Conservation (phyloP, 2,329 filamentous ascomycete species). For the Calonectria hawksworthii region DNA sequence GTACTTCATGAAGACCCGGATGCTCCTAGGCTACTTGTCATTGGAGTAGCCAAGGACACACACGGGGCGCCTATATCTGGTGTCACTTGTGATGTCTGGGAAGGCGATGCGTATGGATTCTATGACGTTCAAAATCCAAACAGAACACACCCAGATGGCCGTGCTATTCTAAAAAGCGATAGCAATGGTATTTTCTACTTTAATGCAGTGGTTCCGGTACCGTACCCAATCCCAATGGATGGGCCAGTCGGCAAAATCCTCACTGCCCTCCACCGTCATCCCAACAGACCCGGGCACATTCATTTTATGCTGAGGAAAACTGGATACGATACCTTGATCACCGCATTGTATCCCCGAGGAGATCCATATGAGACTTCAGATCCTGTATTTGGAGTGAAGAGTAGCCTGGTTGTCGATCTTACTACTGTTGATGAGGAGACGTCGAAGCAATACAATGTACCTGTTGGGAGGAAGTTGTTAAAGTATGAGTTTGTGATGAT, state of each 20-base stretch:
- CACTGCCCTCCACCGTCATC: slow-evolving; percentile 74
- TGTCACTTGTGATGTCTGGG: slow-evolving; percentile 83
- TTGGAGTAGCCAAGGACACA: slow-evolving; percentile 76
- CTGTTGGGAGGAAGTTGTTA: background rate
- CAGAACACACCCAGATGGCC: slow-evolving; percentile 56
- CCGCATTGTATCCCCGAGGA: slow-evolving; percentile 79
- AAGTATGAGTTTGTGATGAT: slow-evolving; percentile 27
- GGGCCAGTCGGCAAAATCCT: slow-evolving; percentile 84
- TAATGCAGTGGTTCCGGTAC: slow-evolving; percentile 85
- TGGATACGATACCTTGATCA: slow-evolving; percentile 22
- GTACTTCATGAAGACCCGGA: slow-evolving; percentile 74
- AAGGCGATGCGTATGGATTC: slow-evolving; percentile 79
- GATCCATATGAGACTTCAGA: slow-evolving; percentile 88
- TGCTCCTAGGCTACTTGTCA: slow-evolving; percentile 75
- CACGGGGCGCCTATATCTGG: slow-evolving; percentile 69
- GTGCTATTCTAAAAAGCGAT: slow-evolving; percentile 46
- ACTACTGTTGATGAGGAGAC: slow-evolving; percentile 34
- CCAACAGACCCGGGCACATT: slow-evolving; percentile 82
- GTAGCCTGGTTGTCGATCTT: slow-evolving; percentile 78
- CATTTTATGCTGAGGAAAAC: slow-evolving; percentile 86
- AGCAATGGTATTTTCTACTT: slow-evolving; percentile 74
- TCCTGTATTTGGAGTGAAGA: slow-evolving; percentile 89
- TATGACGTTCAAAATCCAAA: slow-evolving; percentile 82
- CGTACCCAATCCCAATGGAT: slow-evolving; percentile 87
- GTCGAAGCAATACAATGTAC: slow-evolving; percentile 3